Percentiles rank a stretch among this genome's conserved stretches.
Conservation (phyloP, 345 rosid genomes). For the Brassica carinata region DNA sequence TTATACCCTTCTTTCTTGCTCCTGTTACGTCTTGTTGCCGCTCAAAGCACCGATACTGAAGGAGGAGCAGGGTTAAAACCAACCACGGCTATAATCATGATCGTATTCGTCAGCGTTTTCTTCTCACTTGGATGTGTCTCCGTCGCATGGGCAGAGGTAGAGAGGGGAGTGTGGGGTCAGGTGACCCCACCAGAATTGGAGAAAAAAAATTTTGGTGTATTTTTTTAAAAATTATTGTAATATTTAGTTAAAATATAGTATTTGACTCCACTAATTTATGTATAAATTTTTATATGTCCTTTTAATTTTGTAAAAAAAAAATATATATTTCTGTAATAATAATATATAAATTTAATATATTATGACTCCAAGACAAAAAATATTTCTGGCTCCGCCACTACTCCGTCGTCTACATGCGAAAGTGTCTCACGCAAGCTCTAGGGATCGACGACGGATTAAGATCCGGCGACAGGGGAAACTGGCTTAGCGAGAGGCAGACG, state of each 20-base stretch:
- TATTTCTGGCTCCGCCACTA: too few relatives aligned
- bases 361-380: too few relatives aligned
- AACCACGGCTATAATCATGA: conserved; percentile 51
- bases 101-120: conserved; percentile 54
- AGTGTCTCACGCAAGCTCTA: conserved; percentile 39
- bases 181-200: too few relatives aligned
- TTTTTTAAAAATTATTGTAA: too few relatives aligned
- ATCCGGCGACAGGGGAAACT: conserved; percentile 28
- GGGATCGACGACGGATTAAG: not conserved
- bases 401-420: conserved; percentile 56
- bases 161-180: too few relatives aligned
- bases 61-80: conserved; percentile 41
- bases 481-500: conserved; percentile 39
- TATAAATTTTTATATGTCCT: too few relatives aligned
- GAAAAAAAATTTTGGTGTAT: too few relatives aligned
- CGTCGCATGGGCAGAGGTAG: not conserved
- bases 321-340: too few relatives aligned
- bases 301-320: too few relatives aligned
- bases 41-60: conserved; percentile 14
- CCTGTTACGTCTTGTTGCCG: conserved; percentile 24
- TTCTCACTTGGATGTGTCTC: conserved; percentile 68
- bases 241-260: too few relatives aligned
- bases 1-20: not conserved
- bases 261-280: too few relatives aligned
- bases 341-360: too few relatives aligned